A percentile compares a stretch with the other conserved stretches of the same genome.
phyloP scores from a whole-genome alignment of 768 basidiomycete genomes.

The Lentinus tigrinus region DNA sequence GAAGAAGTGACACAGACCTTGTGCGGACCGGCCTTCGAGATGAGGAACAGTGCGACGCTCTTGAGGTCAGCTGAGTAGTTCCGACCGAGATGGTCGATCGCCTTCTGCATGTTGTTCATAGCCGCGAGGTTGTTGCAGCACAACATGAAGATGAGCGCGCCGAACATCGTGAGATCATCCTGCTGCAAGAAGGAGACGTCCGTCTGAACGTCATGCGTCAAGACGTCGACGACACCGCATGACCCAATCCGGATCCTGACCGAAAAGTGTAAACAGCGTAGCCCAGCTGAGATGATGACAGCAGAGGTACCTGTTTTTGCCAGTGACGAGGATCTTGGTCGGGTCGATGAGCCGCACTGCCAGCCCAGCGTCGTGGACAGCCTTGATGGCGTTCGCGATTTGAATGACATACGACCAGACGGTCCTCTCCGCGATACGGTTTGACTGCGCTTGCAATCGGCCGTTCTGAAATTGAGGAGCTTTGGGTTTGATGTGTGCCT shows the following conservation, averaged over 20 bases:
- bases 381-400: slow-evolving; percentile 82
- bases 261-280: background rate
- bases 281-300: background rate
- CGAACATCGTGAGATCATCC: slow-evolving; percentile 87
- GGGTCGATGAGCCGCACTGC: slow-evolving; percentile 83
- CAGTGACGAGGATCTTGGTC: slow-evolving; percentile 84
- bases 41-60: slow-evolving; percentile 73
- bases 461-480: slow-evolving; percentile 36
- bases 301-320: slow-evolving; percentile 74
- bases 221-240: slow-evolving; percentile 84
- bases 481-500: slow-evolving; percentile 69
- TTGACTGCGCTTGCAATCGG: slow-evolving; percentile 34
- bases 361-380: slow-evolving; percentile 77
- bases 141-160: slow-evolving; percentile 76
- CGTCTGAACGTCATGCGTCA: slow-evolving; percentile 65
- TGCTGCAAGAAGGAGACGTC: slow-evolving; percentile 67
- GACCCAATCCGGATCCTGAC: slow-evolving; percentile 84
- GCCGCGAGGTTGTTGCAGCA: slow-evolving; percentile 68
- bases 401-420: slow-evolving; percentile 95
- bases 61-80: slow-evolving; percentile 82
- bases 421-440: slow-evolving; percentile 66
- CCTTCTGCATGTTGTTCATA: slow-evolving; percentile 63
- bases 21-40: slow-evolving; percentile 65
- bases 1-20: slow-evolving; percentile 44
- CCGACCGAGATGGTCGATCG: slow-evolving; percentile 69